Conservation (phyloP, 1,139 yeast species). For the Hansenula sp. region DNA sequence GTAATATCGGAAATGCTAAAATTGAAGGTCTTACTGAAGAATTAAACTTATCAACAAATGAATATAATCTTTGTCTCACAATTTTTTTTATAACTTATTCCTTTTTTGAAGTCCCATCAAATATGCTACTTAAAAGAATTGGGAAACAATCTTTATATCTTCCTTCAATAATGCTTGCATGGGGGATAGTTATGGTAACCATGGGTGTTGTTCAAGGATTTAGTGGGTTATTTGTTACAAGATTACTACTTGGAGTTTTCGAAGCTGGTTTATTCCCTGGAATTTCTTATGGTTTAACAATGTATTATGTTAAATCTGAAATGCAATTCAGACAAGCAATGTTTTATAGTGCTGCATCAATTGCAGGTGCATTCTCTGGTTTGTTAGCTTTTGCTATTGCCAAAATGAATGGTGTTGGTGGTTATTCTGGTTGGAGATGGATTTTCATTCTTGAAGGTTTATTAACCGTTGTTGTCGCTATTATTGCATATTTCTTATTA, state of each 20-base stretch:
- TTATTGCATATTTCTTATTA: constrained; percentile 42
- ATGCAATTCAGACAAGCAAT: constrained; percentile 44
- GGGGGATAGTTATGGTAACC: constrained; percentile 48
- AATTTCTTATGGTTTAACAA: constrained; percentile 34
- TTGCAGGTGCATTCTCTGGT: constrained; percentile 51
- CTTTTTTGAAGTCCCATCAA: constrained; percentile 51
- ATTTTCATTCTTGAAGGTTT: constrained; percentile 54
- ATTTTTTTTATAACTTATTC: constrained; percentile 55
- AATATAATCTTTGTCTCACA: constrained; percentile 51
- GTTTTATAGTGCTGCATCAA: constrained; percentile 45
- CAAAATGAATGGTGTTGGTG: constrained; percentile 31
- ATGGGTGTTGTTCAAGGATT: constrained; percentile 37
- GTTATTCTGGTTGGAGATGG: constrained; percentile 52
- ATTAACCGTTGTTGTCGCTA: constrained; percentile 45
- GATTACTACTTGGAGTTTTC: constrained; percentile 42
- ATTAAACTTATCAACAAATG: constrained; percentile 39
- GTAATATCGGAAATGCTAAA: constrained; percentile 58
- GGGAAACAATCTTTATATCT: constrained; percentile 41
- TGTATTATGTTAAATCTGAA: constrained; percentile 46
- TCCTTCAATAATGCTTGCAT: constrained; percentile 43
- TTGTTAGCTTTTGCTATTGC: constrained; percentile 37
- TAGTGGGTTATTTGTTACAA: constrained; percentile 39
- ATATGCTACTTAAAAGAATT: constrained; percentile 32
- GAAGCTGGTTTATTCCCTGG: background rate
- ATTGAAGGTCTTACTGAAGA: constrained; percentile 53